phyloP scores from a whole-genome alignment of 2,329 filamentous ascomycete genomes.

The Lachnellula arida region DNA sequence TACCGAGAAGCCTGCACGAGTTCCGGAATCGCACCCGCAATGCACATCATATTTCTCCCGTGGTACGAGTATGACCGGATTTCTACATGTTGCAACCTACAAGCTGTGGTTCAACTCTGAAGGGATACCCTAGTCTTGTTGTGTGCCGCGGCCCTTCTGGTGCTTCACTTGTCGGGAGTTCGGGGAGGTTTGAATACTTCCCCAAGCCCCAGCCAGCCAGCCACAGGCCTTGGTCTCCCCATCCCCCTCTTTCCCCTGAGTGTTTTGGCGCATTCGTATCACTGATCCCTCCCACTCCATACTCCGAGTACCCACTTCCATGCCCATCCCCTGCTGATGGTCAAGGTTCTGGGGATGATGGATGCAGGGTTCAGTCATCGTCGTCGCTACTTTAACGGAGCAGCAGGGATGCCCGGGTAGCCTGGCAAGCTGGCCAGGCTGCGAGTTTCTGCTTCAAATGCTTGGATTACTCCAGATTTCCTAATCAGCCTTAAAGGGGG shows the following conservation, averaged over 20 bases:
- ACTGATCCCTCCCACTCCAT: too few relatives aligned
- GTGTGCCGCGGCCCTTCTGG: not conserved
- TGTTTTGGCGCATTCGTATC: not conserved
- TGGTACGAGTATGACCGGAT: constrained; percentile 16
- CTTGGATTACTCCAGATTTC: constrained; percentile 30
- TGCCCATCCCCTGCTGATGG: constrained; percentile 11
- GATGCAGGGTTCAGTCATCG: constrained; percentile 17
- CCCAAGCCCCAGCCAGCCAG: constrained; percentile 1
- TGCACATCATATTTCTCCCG: constrained; percentile 27
- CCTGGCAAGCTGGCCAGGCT: constrained; percentile 21
- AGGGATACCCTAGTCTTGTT: not conserved
- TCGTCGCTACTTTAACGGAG: constrained; percentile 17
- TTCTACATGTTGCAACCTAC: constrained; percentile 16
- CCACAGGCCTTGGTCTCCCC: not conserved
- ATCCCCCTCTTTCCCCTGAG: not conserved
- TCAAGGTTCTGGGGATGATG: constrained; percentile 10
- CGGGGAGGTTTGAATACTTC: constrained; percentile 11
- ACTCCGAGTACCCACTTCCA: not conserved
- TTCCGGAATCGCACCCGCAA: constrained; percentile 12
- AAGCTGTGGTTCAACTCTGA: constrained; percentile 6
- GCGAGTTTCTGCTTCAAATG: constrained; percentile 23
- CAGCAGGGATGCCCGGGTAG: constrained; percentile 24
- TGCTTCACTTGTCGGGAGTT: not conserved
- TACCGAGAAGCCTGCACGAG: constrained; percentile 24
- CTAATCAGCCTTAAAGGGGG: constrained; percentile 34